Conservation (phyloP, 805 yeast genomes). For the baker's yeast (Saccharomyces cerevisiae) region DNA sequence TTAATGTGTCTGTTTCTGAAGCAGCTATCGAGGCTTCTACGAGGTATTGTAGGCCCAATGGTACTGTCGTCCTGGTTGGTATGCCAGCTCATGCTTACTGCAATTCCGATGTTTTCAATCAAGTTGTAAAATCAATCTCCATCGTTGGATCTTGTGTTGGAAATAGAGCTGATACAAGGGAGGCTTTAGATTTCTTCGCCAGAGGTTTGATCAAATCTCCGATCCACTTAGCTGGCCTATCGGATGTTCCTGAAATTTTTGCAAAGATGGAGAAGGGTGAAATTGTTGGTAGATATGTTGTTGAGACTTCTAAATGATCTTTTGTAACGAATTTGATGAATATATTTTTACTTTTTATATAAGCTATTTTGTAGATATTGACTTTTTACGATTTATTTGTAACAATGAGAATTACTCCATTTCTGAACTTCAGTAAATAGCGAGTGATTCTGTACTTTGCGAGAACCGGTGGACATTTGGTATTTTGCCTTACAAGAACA, state of each 20-base stretch:
- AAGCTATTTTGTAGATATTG: neutral
- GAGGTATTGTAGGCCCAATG: constrained; percentile 49
- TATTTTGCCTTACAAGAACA: neutral
- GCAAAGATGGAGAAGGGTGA: constrained; percentile 75
- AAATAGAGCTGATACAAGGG: constrained; percentile 44
- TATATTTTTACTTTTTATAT: neutral
- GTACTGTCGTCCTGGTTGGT: constrained; percentile 58
- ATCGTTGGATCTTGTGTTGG: constrained; percentile 46
- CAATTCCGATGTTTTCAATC: constrained; percentile 38
- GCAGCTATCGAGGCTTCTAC: constrained; percentile 41
- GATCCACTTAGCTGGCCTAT: constrained; percentile 66
- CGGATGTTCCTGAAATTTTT: constrained; percentile 61
- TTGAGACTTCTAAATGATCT: constrained; percentile 57
- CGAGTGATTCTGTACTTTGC: too few relatives aligned
- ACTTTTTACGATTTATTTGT: neutral
- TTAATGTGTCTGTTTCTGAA: constrained; percentile 54
- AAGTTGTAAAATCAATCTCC: constrained; percentile 42
- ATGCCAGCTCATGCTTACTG: constrained; percentile 46
- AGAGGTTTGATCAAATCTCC: constrained; percentile 68
- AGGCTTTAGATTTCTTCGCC: constrained; percentile 66
- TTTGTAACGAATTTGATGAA: neutral
- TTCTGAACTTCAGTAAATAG: neutral
- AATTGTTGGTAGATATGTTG: constrained; percentile 81
- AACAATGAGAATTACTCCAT: neutral
- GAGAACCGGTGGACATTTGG: neutral